Conservation (phyloP, 192 early-diverging fungal species). For the Coemansia sp. region DNA sequence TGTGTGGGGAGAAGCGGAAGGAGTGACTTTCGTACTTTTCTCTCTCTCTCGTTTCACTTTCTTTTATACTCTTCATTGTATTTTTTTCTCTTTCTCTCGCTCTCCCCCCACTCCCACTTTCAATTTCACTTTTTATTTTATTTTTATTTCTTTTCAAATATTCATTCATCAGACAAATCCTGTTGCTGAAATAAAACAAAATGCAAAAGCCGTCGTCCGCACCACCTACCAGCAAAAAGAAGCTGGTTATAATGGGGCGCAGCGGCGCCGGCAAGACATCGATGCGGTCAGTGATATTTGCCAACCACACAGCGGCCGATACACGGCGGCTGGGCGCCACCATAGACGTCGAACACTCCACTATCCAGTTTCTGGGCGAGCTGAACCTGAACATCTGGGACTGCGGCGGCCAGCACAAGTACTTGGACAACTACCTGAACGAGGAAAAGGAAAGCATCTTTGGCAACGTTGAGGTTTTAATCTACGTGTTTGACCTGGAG, state of each 20-base stretch:
- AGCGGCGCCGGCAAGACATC: conserved; percentile 97
- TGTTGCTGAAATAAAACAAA: background rate
- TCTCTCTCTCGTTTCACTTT: conserved; percentile 5
- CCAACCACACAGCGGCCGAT: conserved; percentile 94
- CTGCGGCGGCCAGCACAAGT: conserved; percentile 92
- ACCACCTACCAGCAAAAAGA: conserved; percentile 22
- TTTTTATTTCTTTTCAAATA: background rate
- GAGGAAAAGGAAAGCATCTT: conserved; percentile 94
- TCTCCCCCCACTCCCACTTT: background rate
- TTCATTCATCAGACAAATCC: background rate
- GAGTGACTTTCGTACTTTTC: background rate
- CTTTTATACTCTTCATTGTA: background rate
- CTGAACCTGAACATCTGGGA: conserved; percentile 98
- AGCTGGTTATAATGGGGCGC: conserved; percentile 98
- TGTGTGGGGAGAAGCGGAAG: background rate
- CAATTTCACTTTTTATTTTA: background rate
- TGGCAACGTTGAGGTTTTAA: conserved; percentile 97
- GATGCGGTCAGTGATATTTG: conserved; percentile 98
- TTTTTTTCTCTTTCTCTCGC: no score
- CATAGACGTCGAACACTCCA: conserved; percentile 96
- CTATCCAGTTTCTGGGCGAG: conserved; percentile 93
- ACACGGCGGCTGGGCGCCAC: conserved; percentile 94
- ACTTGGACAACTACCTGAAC: conserved; percentile 96
- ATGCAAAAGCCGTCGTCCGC: background rate
- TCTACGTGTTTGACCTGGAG: conserved; percentile 98